Evolutionary conservation across 192 early-diverging fungal species (phyloP).

Genomic region (Entomortierella beljakovae): DNA sequence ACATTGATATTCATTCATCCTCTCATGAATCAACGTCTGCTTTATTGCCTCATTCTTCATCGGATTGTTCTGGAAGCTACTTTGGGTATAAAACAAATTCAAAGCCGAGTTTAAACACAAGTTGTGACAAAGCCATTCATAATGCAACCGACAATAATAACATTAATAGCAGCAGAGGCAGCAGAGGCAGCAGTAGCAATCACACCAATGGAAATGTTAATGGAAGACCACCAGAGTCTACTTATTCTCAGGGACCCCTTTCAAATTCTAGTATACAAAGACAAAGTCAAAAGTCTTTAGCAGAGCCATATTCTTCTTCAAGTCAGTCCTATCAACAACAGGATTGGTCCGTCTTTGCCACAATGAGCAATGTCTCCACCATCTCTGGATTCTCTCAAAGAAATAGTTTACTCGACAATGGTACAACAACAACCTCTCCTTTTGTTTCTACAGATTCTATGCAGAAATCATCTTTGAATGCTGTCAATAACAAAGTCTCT

Average conservation of each 20-base stretch:
- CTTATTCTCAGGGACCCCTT: no score
- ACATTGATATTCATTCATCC: background rate
- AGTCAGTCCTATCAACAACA: conserved; percentile 3
- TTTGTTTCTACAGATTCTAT: background rate
- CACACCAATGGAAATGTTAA: background rate
- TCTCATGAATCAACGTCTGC: background rate
- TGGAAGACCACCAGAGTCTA: no score
- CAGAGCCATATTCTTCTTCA: background rate
- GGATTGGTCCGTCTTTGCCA: conserved; percentile 51
- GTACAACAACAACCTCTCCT: background rate
- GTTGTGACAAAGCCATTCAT: background rate
- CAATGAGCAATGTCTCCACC: conserved; percentile 50
- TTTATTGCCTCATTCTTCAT: background rate
- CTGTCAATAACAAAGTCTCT: background rate
- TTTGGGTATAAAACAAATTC: no score
- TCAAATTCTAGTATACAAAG: background rate
- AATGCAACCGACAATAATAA: background rate
- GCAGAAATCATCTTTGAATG: background rate
- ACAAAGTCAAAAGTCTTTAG: background rate
- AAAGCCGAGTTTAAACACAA: no score
- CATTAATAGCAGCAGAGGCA: background rate
- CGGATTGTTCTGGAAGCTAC: no score
- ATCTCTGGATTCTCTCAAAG: conserved; percentile 22
- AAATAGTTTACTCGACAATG: background rate
- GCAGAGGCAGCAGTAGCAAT: background rate